Evolutionary conservation across 768 basidiomycete species (phyloP), one percentile per base, ranked within the genome.

Genomic region (Mycena metata): DNA sequence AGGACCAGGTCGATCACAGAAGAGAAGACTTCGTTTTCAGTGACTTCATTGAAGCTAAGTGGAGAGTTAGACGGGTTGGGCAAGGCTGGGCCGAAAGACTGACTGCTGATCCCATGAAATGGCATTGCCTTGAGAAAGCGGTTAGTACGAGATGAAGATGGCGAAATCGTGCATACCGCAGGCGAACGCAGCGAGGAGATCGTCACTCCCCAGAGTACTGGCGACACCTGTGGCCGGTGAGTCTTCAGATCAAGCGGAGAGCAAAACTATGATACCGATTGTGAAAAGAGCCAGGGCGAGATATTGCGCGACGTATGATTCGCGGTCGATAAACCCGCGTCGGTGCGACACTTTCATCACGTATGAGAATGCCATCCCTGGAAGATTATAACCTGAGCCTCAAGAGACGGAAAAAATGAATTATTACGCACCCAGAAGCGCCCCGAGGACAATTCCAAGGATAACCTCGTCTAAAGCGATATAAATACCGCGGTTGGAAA

Each of bases 301-400:
- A 74, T 91, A 94, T 76, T 98, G 96, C 0, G 94, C 93, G 21
- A 96, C 89, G 76, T 91, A 96, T 1, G 94, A 95, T 80, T 96
- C 92, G 24, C 91, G 86, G 76, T 94, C 92, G 62, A 94, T 89
- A 66, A 87, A 87, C 3, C 88, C 88, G 51, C 83, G 85, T 26
- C 76, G 77, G 64, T 93, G 89, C 19, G 89, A 88, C 39, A 88
- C 78, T 75, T 86, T 90, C 91, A 98, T 91, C 42, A 96, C 73
- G 64, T 88, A 83, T 15, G 90, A 89, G 74, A 95, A 95, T 0
- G 80, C 64, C n/a, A 84, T 75, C 0, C 95, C 95, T 88, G 79
- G 16, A 50, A 9, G 12, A 36, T 16, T 39, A 69, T 42, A 2
- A 26, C 21, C 39, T 30, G 6, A 30, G 21, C 42, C 60, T 69